These are phyloP conservation scores for Corylus heterophylla DNA, from an alignment of 306 rosid genomes.

Conservation along the genomic window DNA sequence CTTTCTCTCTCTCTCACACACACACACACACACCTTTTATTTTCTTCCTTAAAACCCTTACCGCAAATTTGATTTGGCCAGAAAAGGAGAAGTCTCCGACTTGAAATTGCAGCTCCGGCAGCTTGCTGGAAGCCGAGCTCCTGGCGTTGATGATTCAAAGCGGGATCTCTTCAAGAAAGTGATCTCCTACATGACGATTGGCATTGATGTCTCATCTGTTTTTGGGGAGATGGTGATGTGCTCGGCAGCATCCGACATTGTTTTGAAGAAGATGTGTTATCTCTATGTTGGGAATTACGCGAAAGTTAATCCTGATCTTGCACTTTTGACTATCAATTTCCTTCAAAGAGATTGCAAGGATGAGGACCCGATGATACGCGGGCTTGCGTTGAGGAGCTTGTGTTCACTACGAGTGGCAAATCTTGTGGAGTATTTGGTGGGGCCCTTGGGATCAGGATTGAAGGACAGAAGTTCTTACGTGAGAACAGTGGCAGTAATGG, in stretches of 20 bases:
- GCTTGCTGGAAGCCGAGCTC: conserved; percentile 98
- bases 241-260: conserved; percentile 90
- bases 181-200: conserved; percentile 95
- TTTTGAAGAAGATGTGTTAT: conserved; percentile 96
- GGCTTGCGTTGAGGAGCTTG: conserved; percentile 94
- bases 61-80: conserved; percentile 36
- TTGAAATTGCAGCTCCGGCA: conserved; percentile 91
- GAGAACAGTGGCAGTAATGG: conserved; percentile 85
- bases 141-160: conserved; percentile 94
- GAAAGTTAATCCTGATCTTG: conserved; percentile 92
- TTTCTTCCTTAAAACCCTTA: conserved; percentile 4
- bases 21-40: neutral
- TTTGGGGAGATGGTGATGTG: conserved; percentile 99
- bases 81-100: conserved; percentile 98
- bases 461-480: conserved; percentile 87
- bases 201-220: conserved; percentile 85
- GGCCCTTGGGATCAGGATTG: conserved; percentile 92
- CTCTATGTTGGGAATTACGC: conserved; percentile 96
- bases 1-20: neutral
- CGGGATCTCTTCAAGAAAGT: conserved; percentile 98
- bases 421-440: conserved; percentile 96
- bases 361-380: conserved; percentile 93
- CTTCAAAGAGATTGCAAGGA: conserved; percentile 99
- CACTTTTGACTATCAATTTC: conserved; percentile 92
- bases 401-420: conserved; percentile 84